phyloP scores from a whole-genome alignment of 2,329 filamentous ascomycete genomes.

The Alternaria sp. region DNA sequence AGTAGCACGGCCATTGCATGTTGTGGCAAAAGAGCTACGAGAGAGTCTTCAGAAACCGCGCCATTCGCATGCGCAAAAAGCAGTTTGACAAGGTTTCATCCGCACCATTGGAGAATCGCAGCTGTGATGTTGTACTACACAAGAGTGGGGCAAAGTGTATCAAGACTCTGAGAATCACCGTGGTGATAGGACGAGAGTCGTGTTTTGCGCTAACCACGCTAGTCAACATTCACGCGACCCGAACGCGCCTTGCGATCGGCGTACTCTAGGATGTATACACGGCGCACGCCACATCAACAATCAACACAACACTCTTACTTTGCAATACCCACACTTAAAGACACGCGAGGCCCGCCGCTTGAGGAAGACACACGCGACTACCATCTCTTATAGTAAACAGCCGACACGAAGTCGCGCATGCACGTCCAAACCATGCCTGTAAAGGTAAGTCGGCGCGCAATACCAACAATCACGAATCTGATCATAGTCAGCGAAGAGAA shows the following conservation, averaged over 20 bases:
- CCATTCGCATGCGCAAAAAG: neutral
- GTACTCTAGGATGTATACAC: constrained; percentile 11
- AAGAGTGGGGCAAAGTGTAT: constrained; percentile 4
- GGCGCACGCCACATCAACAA: constrained; percentile 14
- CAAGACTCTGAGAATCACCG: neutral
- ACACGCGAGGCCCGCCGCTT: neutral
- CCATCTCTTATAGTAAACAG: neutral
- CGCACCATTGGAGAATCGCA: neutral
- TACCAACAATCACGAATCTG: neutral
- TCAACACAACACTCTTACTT: neutral
- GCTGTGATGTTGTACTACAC: neutral
- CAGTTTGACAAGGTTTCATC: neutral
- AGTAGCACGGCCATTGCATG: neutral
- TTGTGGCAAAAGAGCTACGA: neutral
- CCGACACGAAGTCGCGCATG: neutral
- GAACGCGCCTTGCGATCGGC: constrained; percentile 15
- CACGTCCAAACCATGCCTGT: constrained; percentile 8
- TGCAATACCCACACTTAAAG: neutral
- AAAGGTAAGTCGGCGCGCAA: constrained; percentile 4
- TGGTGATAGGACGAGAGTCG: constrained; percentile 15
- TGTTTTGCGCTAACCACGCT: constrained; percentile 21
- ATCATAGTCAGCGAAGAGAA: constrained; percentile 9
- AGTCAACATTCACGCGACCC: constrained; percentile 19
- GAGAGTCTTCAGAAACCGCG: neutral
- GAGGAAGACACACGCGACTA: neutral